Conservation (phyloP, 2,329 filamentous ascomycete species). For the Penicillium concentricum region DNA sequence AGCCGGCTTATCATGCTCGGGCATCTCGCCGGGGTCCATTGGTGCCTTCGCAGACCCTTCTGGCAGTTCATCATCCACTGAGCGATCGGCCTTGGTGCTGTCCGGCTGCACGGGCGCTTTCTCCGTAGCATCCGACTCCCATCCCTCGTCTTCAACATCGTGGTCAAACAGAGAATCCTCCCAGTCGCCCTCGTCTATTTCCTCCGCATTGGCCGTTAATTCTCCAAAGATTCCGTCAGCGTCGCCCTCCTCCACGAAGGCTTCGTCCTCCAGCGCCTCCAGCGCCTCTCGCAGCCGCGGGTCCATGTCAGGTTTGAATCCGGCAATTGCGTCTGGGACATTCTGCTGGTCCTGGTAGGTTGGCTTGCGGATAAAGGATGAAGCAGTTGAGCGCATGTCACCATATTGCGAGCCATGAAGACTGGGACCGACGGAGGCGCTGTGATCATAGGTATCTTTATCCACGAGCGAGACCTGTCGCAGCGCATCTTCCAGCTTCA, state of each 20-base stretch:
- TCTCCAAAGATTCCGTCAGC: slow-evolving; percentile 81
- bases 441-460: slow-evolving; percentile 17
- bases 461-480: slow-evolving; percentile 54
- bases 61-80: slow-evolving; percentile 44
- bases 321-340: slow-evolving; percentile 83
- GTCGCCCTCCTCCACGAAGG: slow-evolving; percentile 75
- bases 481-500: slow-evolving; percentile 84
- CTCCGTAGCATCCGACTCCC: slow-evolving; percentile 91
- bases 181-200: slow-evolving; percentile 78
- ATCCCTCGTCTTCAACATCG: slow-evolving; percentile 71
- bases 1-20: slow-evolving; percentile 38
- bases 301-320: slow-evolving; percentile 98
- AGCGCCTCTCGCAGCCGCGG: slow-evolving; percentile 84
- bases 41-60: slow-evolving; percentile 33
- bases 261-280: slow-evolving; percentile 92
- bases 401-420: slow-evolving; percentile 46
- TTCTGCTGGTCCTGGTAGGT: slow-evolving; percentile 94
- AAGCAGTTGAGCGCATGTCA: slow-evolving; percentile 50
- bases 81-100: slow-evolving; percentile 20
- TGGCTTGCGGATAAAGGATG: slow-evolving; percentile 71
- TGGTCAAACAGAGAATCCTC: slow-evolving; percentile 58
- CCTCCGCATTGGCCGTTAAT: slow-evolving; percentile 64
- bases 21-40: slow-evolving; percentile 33
- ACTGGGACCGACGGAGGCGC: slow-evolving; percentile 28
- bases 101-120: slow-evolving; percentile 59